Base-by-base conservation (phyloP, 257 asterid genomes). In the Solanum lycopersicoides region DNA sequence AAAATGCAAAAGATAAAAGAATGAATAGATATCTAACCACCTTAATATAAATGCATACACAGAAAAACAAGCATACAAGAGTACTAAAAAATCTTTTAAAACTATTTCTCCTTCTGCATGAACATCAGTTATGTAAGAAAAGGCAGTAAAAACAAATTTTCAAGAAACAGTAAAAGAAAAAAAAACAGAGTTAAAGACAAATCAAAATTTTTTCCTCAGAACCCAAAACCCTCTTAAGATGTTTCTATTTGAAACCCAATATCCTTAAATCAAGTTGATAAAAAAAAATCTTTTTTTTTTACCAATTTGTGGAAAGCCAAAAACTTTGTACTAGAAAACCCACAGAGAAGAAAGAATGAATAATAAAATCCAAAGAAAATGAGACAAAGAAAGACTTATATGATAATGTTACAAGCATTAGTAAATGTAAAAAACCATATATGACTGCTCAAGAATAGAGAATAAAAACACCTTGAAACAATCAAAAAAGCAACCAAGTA, bases 381-480 rank as follows among this genome's bases (percentile, higher is more conserved):
- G 89, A 85, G 98, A 94, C 98, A 90, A 88, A 89, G 68, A 56
- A 89, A 88, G 74, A 88, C 82, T 77, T 82, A 59, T 50, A 87
- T 20, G 88, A 50, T 71, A 86, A 86, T 47, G 87, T 90, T 59
- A 89, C 86, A 86, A 90, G 92, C 91, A 88, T 88, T 89, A 93
- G 92, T 93, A 91, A 93, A 91, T 92, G 96, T 86, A 93, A 93
- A 93, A 94, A 94, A 89, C n/a, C n/a, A n/a, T n/a, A n/a, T n/a
- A n/a, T n/a, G n/a, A n/a, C 98, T 93, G 98, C 99, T 95, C 96
- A 93, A 95, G 95, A 94, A 95, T 93, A 93, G 95, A 93, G 95
- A 96, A 93, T 92, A 94, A 94, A 92, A 90, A 90, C 91, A 92
- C 94, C 95, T 94, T 92, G 98, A 93, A 95, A 94, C 93, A 91